These are phyloP conservation scores for Hypoxylon sp. DNA, from an alignment of 2,329 filamentous ascomycete species.

Conservation along the genomic window DNA sequence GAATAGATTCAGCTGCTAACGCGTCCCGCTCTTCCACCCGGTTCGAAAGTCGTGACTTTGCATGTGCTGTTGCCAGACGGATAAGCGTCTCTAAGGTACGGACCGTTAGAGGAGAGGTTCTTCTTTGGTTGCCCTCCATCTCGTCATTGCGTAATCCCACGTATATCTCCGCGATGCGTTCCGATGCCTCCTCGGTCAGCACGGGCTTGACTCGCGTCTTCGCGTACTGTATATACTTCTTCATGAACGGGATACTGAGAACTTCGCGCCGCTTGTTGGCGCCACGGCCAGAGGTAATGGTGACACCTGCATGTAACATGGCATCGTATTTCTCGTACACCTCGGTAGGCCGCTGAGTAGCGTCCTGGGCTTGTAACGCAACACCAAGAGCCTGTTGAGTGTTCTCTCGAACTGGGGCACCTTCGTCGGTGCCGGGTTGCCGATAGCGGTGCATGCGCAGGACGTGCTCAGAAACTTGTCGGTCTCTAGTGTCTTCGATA, in stretches of 20 bases:
- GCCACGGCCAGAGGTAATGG: conserved; percentile 79
- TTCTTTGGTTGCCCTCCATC: conserved; percentile 91
- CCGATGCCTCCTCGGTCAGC: conserved; percentile 89
- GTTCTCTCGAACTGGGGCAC: conserved; percentile 92
- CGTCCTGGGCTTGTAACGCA: conserved; percentile 82
- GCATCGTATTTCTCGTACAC: conserved; percentile 97
- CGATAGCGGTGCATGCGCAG: conserved; percentile 97
- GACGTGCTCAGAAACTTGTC: conserved; percentile 95
- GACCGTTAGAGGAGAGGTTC: conserved; percentile 95
- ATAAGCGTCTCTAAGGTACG: conserved; percentile 99
- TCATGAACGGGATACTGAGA: conserved; percentile 96
- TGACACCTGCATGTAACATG: conserved; percentile 95
- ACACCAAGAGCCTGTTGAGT: conserved; percentile 87
- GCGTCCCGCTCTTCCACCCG: conserved; percentile 93
- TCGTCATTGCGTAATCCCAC: conserved; percentile 96
- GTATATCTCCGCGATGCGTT: conserved; percentile 92
- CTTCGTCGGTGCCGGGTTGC: conserved; percentile 92
- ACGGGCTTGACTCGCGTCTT: conserved; percentile 92
- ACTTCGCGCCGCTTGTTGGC: conserved; percentile 85
- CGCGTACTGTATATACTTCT: conserved; percentile 99
- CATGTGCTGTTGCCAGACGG: conserved; percentile 94
- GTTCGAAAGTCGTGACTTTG: conserved; percentile 89
- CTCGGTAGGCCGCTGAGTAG: conserved; percentile 82
- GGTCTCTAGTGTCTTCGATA: conserved; percentile 92
- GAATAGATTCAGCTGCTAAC: conserved; percentile 86